A percentile compares a stretch with the other conserved stretches of the same genome.
phyloP scores from a whole-genome alignment of 2,329 filamentous ascomycete genomes.

The Epichloe amarillans region DNA sequence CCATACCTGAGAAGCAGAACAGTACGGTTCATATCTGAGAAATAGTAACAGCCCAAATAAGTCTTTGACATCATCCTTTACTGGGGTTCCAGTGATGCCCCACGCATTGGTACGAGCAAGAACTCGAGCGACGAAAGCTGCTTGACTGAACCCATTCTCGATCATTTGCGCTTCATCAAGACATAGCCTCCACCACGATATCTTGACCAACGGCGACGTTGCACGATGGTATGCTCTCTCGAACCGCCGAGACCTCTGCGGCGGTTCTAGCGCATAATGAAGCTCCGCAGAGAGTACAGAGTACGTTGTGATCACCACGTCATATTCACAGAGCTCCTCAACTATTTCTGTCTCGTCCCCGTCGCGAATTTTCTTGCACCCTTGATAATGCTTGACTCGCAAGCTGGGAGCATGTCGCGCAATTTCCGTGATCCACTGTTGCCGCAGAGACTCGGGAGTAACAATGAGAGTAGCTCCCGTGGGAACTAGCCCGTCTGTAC shows the following conservation, averaged over 20 bases:
- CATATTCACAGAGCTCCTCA: conserved; percentile 32
- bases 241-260: conserved; percentile 53
- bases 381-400: conserved; percentile 42
- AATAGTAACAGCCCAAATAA: conserved; percentile 73
- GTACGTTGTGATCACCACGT: conserved; percentile 53
- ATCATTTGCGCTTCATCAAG: conserved; percentile 83
- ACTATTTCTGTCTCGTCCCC: conserved; percentile 27
- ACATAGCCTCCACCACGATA: conserved; percentile 79
- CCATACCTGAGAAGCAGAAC: conserved; percentile 52
- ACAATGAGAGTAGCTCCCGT: conserved; percentile 49
- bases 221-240: conserved; percentile 51
- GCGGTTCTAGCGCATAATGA: conserved; percentile 58
- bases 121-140: conserved; percentile 64
- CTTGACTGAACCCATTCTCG: conserved; percentile 73
- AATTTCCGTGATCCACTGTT: conserved; percentile 51
- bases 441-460: conserved; percentile 39
- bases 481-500: conserved; percentile 31
- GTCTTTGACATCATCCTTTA: conserved; percentile 66
- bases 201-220: conserved; percentile 63
- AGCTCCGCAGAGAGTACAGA: conserved; percentile 66
- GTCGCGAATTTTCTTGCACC: conserved; percentile 25
- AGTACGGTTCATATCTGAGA: conserved; percentile 65
- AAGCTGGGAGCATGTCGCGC: conserved; percentile 43
- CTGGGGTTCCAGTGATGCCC: conserved; percentile 79
- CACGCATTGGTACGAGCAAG: conserved; percentile 80